phyloP scores from a whole-genome alignment of 352 stramenopile genomes.

The Phytophthora pistaciae region DNA sequence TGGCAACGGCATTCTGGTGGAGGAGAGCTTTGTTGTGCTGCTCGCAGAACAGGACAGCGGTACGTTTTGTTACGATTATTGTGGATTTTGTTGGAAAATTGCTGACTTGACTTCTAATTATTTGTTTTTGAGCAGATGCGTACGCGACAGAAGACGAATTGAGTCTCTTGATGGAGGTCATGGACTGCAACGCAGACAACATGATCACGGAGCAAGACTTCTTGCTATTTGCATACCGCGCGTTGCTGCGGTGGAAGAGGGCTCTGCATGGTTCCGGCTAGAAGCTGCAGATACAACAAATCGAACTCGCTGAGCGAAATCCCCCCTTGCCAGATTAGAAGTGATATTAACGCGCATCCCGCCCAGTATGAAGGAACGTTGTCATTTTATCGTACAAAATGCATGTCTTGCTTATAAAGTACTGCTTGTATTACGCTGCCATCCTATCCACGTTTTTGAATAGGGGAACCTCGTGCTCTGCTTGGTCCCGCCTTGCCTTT shows the following conservation, averaged over 20 bases:
- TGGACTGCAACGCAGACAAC: slow-evolving; percentile 82
- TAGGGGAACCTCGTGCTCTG: slow-evolving; percentile 18
- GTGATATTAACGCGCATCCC: slow-evolving; percentile 14
- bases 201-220: slow-evolving; percentile 86
- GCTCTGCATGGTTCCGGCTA: slow-evolving; percentile 38
- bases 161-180: slow-evolving; percentile 77
- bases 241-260: slow-evolving; percentile 75
- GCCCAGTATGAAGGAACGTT: slow-evolving; percentile 27
- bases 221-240: slow-evolving; percentile 83
- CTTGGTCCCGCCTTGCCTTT: slow-evolving; percentile 19
- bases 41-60: slow-evolving; percentile 84
- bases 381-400: not conserved
- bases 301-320: slow-evolving; percentile 12
- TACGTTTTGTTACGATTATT: slow-evolving; percentile 32
- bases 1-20: slow-evolving; percentile 72
- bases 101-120: not conserved
- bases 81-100: not conserved
- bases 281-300: slow-evolving; percentile 9
- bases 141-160: slow-evolving; percentile 88
- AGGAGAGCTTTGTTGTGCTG: slow-evolving; percentile 86
- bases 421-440: not conserved
- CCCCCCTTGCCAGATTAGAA: slow-evolving; percentile 33
- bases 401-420: not conserved
- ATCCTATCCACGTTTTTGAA: slow-evolving; percentile 4
- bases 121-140: slow-evolving; percentile 52